Evolutionary conservation across 1,284 basidiomycete species (phyloP).

Genomic region (Agroathelia rolfsii): DNA sequence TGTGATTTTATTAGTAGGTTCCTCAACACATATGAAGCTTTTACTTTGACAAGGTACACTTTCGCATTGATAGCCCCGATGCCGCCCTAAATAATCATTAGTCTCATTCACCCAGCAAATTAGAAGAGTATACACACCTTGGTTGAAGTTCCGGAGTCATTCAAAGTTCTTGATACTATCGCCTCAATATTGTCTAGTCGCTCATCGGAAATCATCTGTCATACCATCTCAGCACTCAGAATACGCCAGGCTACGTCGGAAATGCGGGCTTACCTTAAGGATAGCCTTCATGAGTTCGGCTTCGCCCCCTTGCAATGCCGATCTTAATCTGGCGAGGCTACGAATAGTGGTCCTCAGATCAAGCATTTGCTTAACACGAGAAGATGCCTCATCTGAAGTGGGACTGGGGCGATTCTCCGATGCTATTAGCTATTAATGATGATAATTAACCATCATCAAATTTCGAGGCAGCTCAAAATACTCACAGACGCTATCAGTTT

Average conservation of each 20-base stretch:
- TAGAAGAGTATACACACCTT: constrained; percentile 37
- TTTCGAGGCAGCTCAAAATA: constrained; percentile 5
- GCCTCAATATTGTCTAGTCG: constrained; percentile 53
- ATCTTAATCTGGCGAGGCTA: constrained; percentile 50
- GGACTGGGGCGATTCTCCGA: constrained; percentile 45
- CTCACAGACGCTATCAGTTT: constrained; percentile 70
- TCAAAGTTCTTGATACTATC: constrained; percentile 53
- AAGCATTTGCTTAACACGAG: constrained; percentile 69
- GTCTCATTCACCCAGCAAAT: constrained; percentile 1
- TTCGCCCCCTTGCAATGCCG: constrained; percentile 46
- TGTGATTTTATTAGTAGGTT: constrained; percentile 1
- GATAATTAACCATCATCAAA: background rate
- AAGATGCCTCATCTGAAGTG: constrained; percentile 53
- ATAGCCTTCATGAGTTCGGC: constrained; percentile 43
- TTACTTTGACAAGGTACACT: constrained; percentile 77
- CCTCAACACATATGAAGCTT: background rate
- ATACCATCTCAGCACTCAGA: constrained; percentile 4
- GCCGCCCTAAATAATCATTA: constrained; percentile 58
- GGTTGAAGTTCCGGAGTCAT: constrained; percentile 52
- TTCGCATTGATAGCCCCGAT: constrained; percentile 60
- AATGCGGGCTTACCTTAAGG: too few relatives aligned
- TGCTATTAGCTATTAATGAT: constrained; percentile 48
- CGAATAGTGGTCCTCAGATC: constrained; percentile 62
- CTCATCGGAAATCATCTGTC: constrained; percentile 63
- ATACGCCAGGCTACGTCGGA: too few relatives aligned